Evolutionary conservation across 352 stramenopile species (phyloP).

Genomic region (Globisporangium nagaii): DNA sequence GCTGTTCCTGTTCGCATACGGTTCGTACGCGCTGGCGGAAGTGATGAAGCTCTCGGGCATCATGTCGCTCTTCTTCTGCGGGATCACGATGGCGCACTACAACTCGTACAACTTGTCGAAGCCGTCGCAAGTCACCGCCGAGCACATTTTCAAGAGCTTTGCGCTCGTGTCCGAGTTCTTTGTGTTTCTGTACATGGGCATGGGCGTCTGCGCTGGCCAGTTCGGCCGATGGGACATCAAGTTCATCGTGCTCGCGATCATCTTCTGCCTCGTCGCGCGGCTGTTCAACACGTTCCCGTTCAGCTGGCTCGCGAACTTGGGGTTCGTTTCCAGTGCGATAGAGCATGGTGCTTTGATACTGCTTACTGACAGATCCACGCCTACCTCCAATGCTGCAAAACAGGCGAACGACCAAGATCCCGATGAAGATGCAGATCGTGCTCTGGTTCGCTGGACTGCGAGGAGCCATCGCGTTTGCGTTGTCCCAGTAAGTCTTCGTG

Average conservation of each 20-base stretch:
- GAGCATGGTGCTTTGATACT: background rate
- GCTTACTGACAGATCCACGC: background rate
- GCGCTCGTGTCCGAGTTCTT: constrained; percentile 70
- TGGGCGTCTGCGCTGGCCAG: constrained; percentile 62
- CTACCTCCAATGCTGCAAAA: background rate
- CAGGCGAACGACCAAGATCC: constrained; percentile 59
- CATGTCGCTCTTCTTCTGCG: constrained; percentile 91
- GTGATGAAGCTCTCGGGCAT: constrained; percentile 83
- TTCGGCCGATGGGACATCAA: constrained; percentile 76
- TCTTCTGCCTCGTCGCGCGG: constrained; percentile 84
- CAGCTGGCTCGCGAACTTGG: constrained; percentile 56
- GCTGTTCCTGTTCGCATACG: constrained; percentile 67
- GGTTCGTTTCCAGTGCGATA: constrained; percentile 18
- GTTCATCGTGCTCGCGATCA: constrained; percentile 83
- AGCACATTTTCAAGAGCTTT: constrained; percentile 78
- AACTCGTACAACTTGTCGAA: constrained; percentile 75
- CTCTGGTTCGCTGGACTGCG: constrained; percentile 91
- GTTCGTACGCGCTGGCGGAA: constrained; percentile 57
- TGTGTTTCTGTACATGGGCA: constrained; percentile 76
- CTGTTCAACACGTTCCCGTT: constrained; percentile 94
- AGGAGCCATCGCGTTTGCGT: constrained; percentile 75
- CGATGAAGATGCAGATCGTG: constrained; percentile 89
- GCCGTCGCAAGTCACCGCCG: constrained; percentile 52
- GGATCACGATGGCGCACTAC: constrained; percentile 81
- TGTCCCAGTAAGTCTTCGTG: constrained; percentile 81